Evolutionary conservation across 2,329 filamentous ascomycete species (phyloP), one percentile per base, ranked within the genome.

Genomic region (Paraphaeosphaeria sporulosa): DNA sequence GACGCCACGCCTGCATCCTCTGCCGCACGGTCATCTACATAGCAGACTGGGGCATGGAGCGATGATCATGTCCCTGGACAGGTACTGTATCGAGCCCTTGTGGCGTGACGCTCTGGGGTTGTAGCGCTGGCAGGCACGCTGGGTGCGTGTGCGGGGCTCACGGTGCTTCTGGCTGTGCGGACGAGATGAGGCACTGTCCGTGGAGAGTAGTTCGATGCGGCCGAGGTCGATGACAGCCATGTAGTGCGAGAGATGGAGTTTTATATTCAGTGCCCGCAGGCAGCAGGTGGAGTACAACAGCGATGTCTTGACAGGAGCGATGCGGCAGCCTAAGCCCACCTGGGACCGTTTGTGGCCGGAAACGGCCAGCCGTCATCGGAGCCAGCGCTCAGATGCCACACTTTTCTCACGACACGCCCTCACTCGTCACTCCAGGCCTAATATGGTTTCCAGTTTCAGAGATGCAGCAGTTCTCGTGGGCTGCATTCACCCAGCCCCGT

Each of bases 1-100:
- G 32, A 50, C 57, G 58, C 53, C 58, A 60, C 58, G 36, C 25
- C 58, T 60, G 47, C 53, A 52, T 57, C 48, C 27, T 32, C 30
- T 46, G 32, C 32, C 34, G 51, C 42, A 38, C 34, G 19, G 19
- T 56, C 51, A 46, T 60, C 53, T 38, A 49, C 55, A 55, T 34
- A 53, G 54, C 44, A 13, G 49, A 46, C 23, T 43, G 42, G 48
- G 40, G 10, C 32, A 21, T 5, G 27, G n/a, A 25, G 36, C 34
- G 51, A 53, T 59, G 8, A 55, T 50, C 44, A 46, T 50, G n/a
- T 25, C 50, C 34, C 13, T 59, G 19, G 50, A 42, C n/a, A 25
- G 4, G 42, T 23, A 19, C 12, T 44, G 42, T 44, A 44, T 55
- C 30, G 57, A 23, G 34, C 12, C n/a, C 21, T 34, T 34, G 43